Base-by-base conservation (phyloP, 192 early-diverging fungal species). In the Chytriomyces hyalinus region DNA sequence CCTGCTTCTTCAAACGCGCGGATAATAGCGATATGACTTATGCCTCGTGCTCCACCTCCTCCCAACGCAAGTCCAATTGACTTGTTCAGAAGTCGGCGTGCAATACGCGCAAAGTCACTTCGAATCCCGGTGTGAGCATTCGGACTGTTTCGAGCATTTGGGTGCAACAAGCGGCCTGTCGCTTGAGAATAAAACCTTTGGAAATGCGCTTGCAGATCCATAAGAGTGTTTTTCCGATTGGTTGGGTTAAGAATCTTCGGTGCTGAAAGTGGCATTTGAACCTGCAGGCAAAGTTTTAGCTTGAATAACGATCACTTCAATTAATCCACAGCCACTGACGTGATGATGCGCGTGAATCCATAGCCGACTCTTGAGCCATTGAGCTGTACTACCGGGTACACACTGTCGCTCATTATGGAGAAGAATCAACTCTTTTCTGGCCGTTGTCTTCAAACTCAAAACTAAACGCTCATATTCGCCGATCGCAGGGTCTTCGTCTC, bases 341-440 rank as follows among this genome's bases (percentile, higher is more conserved):
- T 99, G 98, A 80, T 99, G 97, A 82, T 99, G 96, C 0, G 94
- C 94, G 77, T 98, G 96, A 46, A 98, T 91, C 97, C 97, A 99
- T 6, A 91, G 73, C 24, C 96, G 87, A 69, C 90, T 93, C 84
- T 95, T 95, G 24, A 99, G 84, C 98, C 98, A 99, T 45, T 87
- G 84, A 61, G 92, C 92, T 11, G 98, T 98, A 28, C 88, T 88
- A 15, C 98, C 98, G 3, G 91, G 90, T 5, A 85, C 75, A 77
- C 94, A 94, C 70, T 81, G 80, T 67, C 95, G 86, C 71, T 92
- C 87, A 45, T 87, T 85, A 82, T 98, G 96, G 48, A 99, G 83
- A 13, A 99, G 81, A 17, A 99, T 94, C 22, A 99, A 84, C 82
- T 99, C 98, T 79, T 97, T 99, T 65, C 97, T 91, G 57, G 97